Conservation (phyloP, 2,329 filamentous ascomycete genomes). For the Nigrospora osmanthi region DNA sequence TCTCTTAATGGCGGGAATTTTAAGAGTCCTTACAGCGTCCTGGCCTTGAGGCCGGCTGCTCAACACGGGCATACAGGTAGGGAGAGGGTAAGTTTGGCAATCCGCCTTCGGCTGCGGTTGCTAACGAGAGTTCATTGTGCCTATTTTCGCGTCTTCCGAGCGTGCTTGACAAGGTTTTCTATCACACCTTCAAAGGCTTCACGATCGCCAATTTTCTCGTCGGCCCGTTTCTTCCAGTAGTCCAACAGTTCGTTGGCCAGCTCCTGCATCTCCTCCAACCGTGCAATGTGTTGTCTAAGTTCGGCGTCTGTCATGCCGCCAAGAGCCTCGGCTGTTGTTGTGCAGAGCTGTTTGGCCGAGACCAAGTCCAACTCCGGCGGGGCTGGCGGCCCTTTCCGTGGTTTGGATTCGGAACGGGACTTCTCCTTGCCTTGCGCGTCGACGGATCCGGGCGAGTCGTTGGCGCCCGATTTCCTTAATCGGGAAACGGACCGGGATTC, state of each 20-base stretch:
- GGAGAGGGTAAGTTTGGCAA: too few species aligned
- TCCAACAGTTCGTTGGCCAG: constrained; percentile 70
- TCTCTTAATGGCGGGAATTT: too few species aligned
- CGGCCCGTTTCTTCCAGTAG: constrained; percentile 80
- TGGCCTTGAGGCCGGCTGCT: too few species aligned
- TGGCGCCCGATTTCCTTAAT: constrained; percentile 37
- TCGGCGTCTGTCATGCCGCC: constrained; percentile 72
- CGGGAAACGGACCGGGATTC: constrained; percentile 43
- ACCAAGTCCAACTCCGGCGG: constrained; percentile 74
- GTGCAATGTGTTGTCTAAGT: constrained; percentile 61
- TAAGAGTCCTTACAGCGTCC: too few species aligned
- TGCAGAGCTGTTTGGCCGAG: constrained; percentile 68
- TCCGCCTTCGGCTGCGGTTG: too few species aligned
- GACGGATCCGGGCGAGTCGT: constrained; percentile 49
- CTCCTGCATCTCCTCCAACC: constrained; percentile 61
- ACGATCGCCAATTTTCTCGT: constrained; percentile 82
- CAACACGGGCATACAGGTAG: too few species aligned
- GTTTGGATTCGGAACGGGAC: constrained; percentile 26
- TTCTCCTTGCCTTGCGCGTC: constrained; percentile 50
- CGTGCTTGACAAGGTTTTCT: constrained; percentile 91
- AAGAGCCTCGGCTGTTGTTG: constrained; percentile 77
- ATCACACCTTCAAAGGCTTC: constrained; percentile 95
- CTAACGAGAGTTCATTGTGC: background rate
- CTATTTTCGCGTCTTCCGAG: constrained; percentile 72
- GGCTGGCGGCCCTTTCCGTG: constrained; percentile 52